Base-by-base conservation (phyloP, 2,329 filamentous ascomycete genomes). In the Aspergillus novofumigatus region DNA sequence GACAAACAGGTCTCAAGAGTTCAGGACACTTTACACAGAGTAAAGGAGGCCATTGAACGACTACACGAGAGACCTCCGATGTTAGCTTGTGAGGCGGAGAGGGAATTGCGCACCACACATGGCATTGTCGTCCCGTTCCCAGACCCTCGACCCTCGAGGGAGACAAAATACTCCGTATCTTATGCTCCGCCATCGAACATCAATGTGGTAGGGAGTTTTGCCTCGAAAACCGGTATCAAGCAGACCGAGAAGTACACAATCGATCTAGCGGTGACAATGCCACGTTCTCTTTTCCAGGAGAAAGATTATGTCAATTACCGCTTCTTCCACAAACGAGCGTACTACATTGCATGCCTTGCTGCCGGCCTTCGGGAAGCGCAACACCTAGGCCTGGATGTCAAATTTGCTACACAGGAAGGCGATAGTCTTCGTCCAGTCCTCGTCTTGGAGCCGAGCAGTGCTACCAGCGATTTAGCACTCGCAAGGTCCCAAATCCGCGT, bases 221-320 rank as follows among this genome's bases (percentile, higher is more conserved):
- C 89, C 10, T 80, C 90, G 52, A 88, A 85, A 72, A 92, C 87
- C 2, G 88, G 91, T 74, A 78, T 86, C 57, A 89, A 88, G 66
- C 80, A 81, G 26, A 63, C 74, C 76, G 51, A 73, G 72, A 59
- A 60, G 26, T 76, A 87, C 26, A 80, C 83, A 17, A 81, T 97
- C 58, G 93, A 97, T 73, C 84, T 97, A 82, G 86, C 93, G 5
- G 85, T 96, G 17, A 89, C 89, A 50, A 95, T 99, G 86, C 93
- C 94, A 4, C 65, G 78, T 56, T 77, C 83, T 1, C 76, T 96
- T 11, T 92, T 97, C 67, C 91, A 96, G 69, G 90, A 95, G 48
- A 97, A 97, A 75, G 94, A 99, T 74, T 97, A 93, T 71, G 81
- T 92, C 51, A 92, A 96, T 72, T 83, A 94, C 78, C 86, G 94